A percentile compares a stretch with the other conserved stretches of the same genome.
These are phyloP conservation scores for Arachis monticola DNA, from an alignment of 331 rosid genomes.

Conservation along the genomic window DNA sequence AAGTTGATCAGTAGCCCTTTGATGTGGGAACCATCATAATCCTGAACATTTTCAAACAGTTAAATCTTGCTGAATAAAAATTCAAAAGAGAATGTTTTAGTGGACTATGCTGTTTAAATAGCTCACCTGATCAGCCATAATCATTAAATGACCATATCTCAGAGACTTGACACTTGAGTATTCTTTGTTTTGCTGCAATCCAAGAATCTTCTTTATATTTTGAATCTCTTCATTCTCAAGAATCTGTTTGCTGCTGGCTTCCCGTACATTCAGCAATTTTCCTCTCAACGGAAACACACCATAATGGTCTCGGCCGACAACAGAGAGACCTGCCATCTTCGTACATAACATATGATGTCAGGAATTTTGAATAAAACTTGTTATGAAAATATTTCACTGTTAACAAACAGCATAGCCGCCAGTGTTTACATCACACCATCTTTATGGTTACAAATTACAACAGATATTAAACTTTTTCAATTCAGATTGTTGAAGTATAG, in stretches of 20 bases:
- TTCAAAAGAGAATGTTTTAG: neutral
- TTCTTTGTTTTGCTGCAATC: conserved; percentile 91
- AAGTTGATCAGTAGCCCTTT: conserved; percentile 93
- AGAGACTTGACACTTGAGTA: conserved; percentile 66
- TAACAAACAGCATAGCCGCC: too few species aligned
- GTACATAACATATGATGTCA: conserved; percentile 24
- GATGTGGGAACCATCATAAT: conserved; percentile 97
- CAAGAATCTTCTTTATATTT: conserved; percentile 89
- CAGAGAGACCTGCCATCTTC: conserved; percentile 97
- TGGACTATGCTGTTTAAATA: neutral
- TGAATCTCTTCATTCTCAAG: conserved; percentile 89
- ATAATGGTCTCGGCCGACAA: conserved; percentile 88
- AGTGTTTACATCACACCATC: too few species aligned
- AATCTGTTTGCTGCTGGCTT: conserved; percentile 84
- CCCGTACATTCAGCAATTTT: conserved; percentile 93
- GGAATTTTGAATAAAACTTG: neutral
- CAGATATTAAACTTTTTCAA: neutral
- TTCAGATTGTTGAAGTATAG: too few species aligned
- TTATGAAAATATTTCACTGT: neutral
- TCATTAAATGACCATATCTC: conserved; percentile 98
- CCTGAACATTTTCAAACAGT: conserved; percentile 50
- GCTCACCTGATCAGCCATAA: conserved; percentile 97
- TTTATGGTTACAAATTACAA: neutral
- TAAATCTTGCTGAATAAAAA: neutral
- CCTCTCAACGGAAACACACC: conserved; percentile 97